These are phyloP conservation scores for Mantamonas sphyraenae DNA, from an alignment of 78 protist genomes.

Conservation along the genomic window DNA sequence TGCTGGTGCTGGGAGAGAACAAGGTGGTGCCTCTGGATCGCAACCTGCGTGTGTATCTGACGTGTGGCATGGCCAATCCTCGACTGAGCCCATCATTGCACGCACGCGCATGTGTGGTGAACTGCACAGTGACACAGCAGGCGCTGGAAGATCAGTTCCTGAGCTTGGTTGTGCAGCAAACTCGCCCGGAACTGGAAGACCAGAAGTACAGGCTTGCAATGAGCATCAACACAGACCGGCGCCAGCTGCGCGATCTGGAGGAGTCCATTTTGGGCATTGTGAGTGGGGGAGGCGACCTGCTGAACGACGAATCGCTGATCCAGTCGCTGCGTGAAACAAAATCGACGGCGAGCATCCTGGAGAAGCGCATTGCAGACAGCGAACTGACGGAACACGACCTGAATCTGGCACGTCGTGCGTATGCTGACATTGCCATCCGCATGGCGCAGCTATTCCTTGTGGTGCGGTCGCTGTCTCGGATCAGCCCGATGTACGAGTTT, in stretches of 20 bases:
- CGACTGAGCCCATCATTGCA: too few relatives aligned
- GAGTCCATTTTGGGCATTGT: constrained; percentile 43
- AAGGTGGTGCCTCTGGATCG: too few relatives aligned
- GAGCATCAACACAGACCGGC: constrained; percentile 22
- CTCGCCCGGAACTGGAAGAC: constrained; percentile 50
- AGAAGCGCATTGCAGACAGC: constrained; percentile 42
- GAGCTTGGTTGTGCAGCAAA: constrained; percentile 31
- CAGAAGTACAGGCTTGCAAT: constrained; percentile 19
- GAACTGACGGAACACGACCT: constrained; percentile 35
- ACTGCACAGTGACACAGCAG: constrained; percentile 56
- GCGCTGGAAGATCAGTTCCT: constrained; percentile 73
- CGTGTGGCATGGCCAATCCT: too few relatives aligned
- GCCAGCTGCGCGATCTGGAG: constrained; percentile 24
- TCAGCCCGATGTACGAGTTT: constrained; percentile 66
- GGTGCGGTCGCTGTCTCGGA: constrained; percentile 10
- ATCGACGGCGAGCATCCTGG: constrained; percentile 21
- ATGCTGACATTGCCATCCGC: constrained; percentile 41
- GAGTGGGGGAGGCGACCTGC: constrained; percentile 40
- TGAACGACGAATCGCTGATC: constrained; percentile 58
- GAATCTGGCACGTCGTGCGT: constrained; percentile 29
- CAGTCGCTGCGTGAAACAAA: constrained; percentile 46
- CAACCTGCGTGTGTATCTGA: too few relatives aligned
- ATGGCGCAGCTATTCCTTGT: constrained; percentile 36
- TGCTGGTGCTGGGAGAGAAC: too few relatives aligned
- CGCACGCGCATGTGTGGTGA: too few relatives aligned